Evolutionary conservation across 2,329 filamentous ascomycete species (phyloP), one percentile per base, ranked within the genome.

Genomic region (Pezicula radicicola): DNA sequence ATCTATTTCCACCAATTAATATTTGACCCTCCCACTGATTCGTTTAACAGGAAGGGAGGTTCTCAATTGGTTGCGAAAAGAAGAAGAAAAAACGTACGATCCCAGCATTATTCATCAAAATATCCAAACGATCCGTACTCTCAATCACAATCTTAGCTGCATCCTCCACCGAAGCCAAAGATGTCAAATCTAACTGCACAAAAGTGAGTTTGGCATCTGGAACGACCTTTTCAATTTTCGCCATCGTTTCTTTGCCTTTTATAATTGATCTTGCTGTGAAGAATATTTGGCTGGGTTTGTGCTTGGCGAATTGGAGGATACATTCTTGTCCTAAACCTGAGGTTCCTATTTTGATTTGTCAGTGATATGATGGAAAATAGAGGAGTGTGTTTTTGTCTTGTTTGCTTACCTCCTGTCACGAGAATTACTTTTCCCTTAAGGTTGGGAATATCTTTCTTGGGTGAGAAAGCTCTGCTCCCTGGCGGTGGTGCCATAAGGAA

Each of bases 281-380:
- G 41, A 63, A 69, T 33, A 72, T 63, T 13, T 66, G 62, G 10
- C 53, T 42, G 61, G 74, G 51, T 59, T 69, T 59, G 52, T 74
- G 72, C 47, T 66, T 66, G 9, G 70, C 68, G 2, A 75, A 62
- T 5, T 68, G 64, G 5, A 68, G 55, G 19, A 75, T 61, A 3
- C 70, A 68, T 47, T 67, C 65, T 50, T 66, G 69, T 18, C 77
- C 77, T 0, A 80, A 67, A 0, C 76, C 77, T 15, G 66, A 62
- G 50, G 39, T 54, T 12, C 52, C 52, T 54, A 16, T 33, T 35
- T 15, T 6, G 3, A 28, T 15, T 10, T 30, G 28, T 25, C 3
- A n/a, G 4, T 16, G 1, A 37, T 10, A 46, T 46, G 15, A 16
- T 28, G 9, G 28, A 9, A 27, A n/a, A n/a, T 25, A 25, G 4